Evolutionary conservation across 345 rosid species (phyloP).

Genomic region (Brassica nigra): DNA sequence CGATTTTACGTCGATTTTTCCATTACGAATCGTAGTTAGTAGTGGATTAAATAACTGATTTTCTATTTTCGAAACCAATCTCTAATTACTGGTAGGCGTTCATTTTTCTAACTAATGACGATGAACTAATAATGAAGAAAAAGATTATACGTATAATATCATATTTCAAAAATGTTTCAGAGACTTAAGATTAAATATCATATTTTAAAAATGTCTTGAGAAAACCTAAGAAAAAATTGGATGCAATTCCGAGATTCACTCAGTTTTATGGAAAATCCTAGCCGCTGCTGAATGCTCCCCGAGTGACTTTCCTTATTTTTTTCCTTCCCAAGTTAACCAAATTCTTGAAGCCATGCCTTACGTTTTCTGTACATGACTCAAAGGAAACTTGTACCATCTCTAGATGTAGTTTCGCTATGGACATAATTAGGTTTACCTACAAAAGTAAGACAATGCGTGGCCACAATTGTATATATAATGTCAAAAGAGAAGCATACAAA

Average conservation of each 20-base stretch:
- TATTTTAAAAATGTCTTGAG: not conserved
- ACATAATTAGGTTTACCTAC: conserved; percentile 37
- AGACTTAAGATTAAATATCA: no score
- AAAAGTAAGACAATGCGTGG: not conserved
- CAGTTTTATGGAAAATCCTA: not conserved
- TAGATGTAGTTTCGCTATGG: conserved; percentile 33
- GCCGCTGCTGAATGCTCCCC: not conserved
- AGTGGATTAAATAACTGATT: not conserved
- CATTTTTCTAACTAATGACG: not conserved
- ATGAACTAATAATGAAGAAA: not conserved
- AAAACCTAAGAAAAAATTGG: not conserved
- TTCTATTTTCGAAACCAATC: not conserved
- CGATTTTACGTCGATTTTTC: no score
- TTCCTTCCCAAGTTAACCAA: conserved; percentile 1
- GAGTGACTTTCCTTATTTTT: not conserved
- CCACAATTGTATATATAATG: not conserved
- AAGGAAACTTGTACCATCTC: conserved; percentile 20
- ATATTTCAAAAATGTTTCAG: not conserved
- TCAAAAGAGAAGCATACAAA: not conserved
- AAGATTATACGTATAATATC: not conserved
- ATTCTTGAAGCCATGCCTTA: conserved; percentile 15
- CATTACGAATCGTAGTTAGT: no score
- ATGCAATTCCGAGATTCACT: not conserved
- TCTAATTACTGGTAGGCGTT: not conserved
- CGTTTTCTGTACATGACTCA: conserved; percentile 37